Evolutionary conservation across 129 eudicot species (phyloP), one percentile per base, ranked within the genome.

Genomic region (Helichrysum umbraculigerum): DNA sequence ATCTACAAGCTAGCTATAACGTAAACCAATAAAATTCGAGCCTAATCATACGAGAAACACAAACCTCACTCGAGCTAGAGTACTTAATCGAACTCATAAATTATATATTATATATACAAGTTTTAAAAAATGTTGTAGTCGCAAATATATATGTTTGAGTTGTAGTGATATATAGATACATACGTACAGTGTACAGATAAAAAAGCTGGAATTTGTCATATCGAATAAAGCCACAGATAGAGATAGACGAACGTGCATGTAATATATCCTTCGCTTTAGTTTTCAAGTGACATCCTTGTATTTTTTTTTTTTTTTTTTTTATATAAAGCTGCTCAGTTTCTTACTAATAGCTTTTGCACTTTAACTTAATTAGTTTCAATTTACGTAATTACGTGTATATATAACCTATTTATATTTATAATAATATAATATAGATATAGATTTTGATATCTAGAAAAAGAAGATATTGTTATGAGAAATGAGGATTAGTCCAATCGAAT

Each of bases 181-280:
- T 7, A 5, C 37, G 1, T 32, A 3, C 34, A 34, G 6, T 42
- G 39, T 61, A 59, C 54, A 73, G n/a, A 73, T 73, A 41, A 66
- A 73, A 75, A 79, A 79, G 83, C 83, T 72, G 83, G 79, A 79
- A 52, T 72, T 79, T 79, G 83, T 79, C 78, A 73, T 73, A 79
- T 79, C 78, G 83, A 79, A 79, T 79, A 79, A 79, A 79, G 78
- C 28, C 59, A 69, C 61, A 57, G 22, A 68, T 54, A 56, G 59
- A 58, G 68, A 77, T 58, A 59, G 73, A 73, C 59, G 74, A 79
- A 79, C 78, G 79, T 79, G 83, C 78, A 79, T 71, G 77, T 79
- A 71, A 79, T 52, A 35, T 79, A 72, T 67, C 73, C 82, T 72
- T 79, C 64, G 66, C 83, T 79, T 79, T 79, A 61, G 72, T 71